Base-by-base conservation (phyloP, 495 filamentous ascomycete genomes). In the Tuber melanosporum region DNA sequence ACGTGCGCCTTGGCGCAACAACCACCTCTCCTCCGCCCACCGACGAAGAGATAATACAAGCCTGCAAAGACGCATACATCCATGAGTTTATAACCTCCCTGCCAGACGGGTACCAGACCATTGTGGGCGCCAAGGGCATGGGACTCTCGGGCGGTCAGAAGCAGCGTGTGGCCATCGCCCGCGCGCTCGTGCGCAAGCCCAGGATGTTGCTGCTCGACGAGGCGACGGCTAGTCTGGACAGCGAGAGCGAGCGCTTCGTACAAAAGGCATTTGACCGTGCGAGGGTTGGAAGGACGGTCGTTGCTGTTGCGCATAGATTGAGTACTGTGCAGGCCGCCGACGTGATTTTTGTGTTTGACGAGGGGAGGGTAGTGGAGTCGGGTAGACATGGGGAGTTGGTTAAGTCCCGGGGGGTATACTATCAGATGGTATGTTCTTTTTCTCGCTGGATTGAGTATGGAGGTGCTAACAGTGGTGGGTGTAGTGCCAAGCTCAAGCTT, bases 91-190 rank as follows among this genome's bases (percentile, higher is more conserved):
- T 92, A 73, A 80, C 82, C 1, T 88, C 88, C 0, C 83, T 92
- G 1, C 91, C 91, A 0, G 22, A 89, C 15, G 89, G 89, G 0
- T 89, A 89, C 74, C 84, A 87, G 49, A 92, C 91, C 10, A 83
- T 85, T 26, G 90, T 90, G 72, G 91, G 92, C 3, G 86, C 87
- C 32, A 89, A 89, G 73, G 91, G 91, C 4, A 86, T 88, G 20
- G 87, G 86, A 66, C 87, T 96, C 72, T 92, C 89, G 1, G 93
- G 92, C 7, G 93, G 92, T 1, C 93, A 96, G 84, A 90, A 90
- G 81, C 93, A 95, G 82, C 86, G 92, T 20, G 83, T 96, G 26
- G 88, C 91, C 1, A 92, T 96, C 73, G 93, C 93, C 2, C 85
- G 93, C 36, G 92, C 93, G 0, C 85, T 95, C 42, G 88, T 96